Base-by-base conservation (phyloP, 371 early-diverging fungal species). In the Mortierella polycephala region DNA sequence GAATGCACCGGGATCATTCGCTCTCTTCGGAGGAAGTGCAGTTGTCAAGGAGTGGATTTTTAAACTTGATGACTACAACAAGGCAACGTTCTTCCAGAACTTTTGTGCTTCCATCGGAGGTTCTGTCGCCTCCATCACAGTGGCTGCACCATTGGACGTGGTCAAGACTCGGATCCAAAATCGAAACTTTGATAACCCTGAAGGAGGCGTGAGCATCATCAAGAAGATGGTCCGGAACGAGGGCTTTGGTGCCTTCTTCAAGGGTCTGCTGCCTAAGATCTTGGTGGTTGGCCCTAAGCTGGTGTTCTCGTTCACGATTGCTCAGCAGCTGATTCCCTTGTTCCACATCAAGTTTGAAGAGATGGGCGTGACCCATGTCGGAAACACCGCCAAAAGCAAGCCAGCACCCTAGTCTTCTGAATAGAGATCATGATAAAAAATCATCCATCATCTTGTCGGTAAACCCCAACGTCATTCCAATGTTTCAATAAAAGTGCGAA, bases 161-260 rank as follows among this genome's bases (percentile, higher is more conserved):
- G 94, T 95, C 87, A 98, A 98, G 89, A 98, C 98, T n/a, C 93
- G 99, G 60, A 98, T 98, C 81, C 99, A 98, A 85, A 93, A 96
- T 75, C 89, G 93, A 62, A 90, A 95, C 75, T 93, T 92, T 81
- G 96, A 95, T 41, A 89, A 90, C 74, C 95, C 95, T 16, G 95
- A 96, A 81, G 87, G 92, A 45, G 99, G 99, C 59, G 82, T 91
- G 72, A 87, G 87, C 61, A 97, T 98, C 69, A 84, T 98, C 66
- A 86, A 85, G 82, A 90, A 92, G 60, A 93, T 98, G 93, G 81
- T 96, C 71, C 91, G 89, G 74, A 85, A 96, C 73, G 99, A 98
- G 86, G 99, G 99, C 54, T 83, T 95, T 20, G 86, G 89, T n/a
- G 88, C 96, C 41, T 96, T 98, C 92, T 97, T 98, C 91, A 98